These are phyloP conservation scores for Porphyra umbilicalis DNA, from an alignment of 31 red algal species.

Conservation along the genomic window DNA sequence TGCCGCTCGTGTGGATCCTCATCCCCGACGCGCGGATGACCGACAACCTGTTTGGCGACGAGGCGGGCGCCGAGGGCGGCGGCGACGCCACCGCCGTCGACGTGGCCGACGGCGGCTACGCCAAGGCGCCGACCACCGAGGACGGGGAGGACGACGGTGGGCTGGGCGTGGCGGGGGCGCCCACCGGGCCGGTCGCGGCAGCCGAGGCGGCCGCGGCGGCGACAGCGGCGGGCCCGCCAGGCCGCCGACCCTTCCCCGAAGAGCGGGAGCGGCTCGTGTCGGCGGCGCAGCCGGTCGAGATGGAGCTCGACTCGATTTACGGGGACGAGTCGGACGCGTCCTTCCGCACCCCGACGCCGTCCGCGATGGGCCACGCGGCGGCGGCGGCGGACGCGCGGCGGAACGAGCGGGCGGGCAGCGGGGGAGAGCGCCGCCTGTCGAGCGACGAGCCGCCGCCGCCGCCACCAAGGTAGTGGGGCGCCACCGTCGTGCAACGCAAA, in stretches of 20 bases:
- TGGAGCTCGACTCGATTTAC: background rate
- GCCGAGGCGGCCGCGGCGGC: background rate
- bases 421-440: no score
- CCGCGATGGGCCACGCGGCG: background rate
- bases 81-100: constrained; percentile 4
- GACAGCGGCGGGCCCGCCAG: background rate
- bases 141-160: background rate
- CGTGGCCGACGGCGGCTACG: constrained; percentile 21
- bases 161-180: background rate
- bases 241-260: background rate
- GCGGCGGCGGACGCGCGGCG: background rate
- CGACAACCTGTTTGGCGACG: constrained; percentile 24
- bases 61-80: constrained; percentile 18
- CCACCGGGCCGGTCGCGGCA: background rate
- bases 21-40: constrained; percentile 53
- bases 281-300: background rate
- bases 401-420: no score
- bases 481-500: no score
- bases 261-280: background rate
- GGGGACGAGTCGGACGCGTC: background rate
- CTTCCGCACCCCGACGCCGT: background rate
- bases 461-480: background rate
- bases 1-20: constrained; percentile 47
- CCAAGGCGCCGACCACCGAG: constrained; percentile 13
- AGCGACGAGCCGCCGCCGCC: background rate